Conservation (phyloP, 805 yeast species). For the Wickerhamiella azymoides region DNA sequence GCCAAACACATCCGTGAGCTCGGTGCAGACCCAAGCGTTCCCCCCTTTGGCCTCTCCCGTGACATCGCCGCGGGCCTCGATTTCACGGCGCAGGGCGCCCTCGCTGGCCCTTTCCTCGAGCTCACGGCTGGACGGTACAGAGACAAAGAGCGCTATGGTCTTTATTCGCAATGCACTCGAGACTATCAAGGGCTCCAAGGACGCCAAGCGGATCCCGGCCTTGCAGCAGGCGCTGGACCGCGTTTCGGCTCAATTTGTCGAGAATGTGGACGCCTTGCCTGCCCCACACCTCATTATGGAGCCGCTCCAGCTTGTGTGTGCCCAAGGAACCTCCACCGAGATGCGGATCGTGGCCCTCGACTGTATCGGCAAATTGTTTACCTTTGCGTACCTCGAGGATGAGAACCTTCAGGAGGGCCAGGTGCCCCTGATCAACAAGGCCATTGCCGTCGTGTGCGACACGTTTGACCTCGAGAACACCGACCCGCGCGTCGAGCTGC, state of each 20-base stretch:
- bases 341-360: constrained; percentile 67
- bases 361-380: constrained; percentile 72
- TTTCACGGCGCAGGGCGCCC: constrained; percentile 5
- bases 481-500: constrained; percentile 76
- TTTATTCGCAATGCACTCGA: constrained; percentile 49
- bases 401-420: constrained; percentile 27
- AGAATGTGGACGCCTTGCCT: constrained; percentile 24
- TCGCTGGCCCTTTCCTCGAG: constrained; percentile 19
- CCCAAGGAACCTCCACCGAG: constrained; percentile 46
- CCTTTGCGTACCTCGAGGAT: constrained; percentile 59
- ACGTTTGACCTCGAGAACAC: constrained; percentile 90
- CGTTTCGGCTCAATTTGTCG: constrained; percentile 23
- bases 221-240: constrained; percentile 25
- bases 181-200: constrained; percentile 43
- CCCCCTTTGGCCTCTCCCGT: not conserved
- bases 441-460: constrained; percentile 68
- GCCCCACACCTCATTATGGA: constrained; percentile 52
- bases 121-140: constrained; percentile 19
- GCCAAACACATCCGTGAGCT: not conserved
- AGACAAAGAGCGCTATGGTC: constrained; percentile 25
- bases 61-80: constrained; percentile 5
- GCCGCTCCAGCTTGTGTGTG: constrained; percentile 59
- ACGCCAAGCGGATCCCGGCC: constrained; percentile 37
- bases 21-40: not conserved
- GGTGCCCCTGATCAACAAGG: constrained; percentile 57